A percentile compares a stretch with the other conserved stretches of the same genome.
These are phyloP conservation scores for Didymella keratinophila DNA, from an alignment of 2,329 filamentous ascomycete genomes.

Conservation along the genomic window DNA sequence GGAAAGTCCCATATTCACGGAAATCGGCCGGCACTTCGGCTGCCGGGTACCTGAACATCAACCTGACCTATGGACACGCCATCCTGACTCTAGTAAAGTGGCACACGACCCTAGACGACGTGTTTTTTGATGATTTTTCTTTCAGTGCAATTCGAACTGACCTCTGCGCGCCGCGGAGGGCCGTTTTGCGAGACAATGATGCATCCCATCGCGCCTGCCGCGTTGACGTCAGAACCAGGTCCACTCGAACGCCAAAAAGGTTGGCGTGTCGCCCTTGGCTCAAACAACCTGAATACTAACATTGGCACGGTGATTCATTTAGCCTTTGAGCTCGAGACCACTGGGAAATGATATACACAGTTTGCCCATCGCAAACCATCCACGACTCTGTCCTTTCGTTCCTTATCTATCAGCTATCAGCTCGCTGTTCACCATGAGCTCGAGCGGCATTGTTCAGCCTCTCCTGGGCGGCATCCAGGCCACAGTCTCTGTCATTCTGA, in stretches of 20 bases:
- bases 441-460: constrained; percentile 31
- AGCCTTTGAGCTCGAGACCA: background rate
- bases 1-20: constrained; percentile 13
- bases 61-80: constrained; percentile 13
- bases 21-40: constrained; percentile 11
- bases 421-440: constrained; percentile 9
- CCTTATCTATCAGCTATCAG: background rate
- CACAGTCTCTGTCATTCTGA: constrained; percentile 62
- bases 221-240: constrained; percentile 17
- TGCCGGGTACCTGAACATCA: constrained; percentile 16
- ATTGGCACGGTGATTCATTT: constrained; percentile 15
- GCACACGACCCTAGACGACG: constrained; percentile 6
- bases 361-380: background rate
- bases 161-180: background rate
- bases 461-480: constrained; percentile 65
- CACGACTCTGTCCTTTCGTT: background rate
- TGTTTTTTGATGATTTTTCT: background rate
- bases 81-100: constrained; percentile 15
- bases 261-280: constrained; percentile 17
- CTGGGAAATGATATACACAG: constrained; percentile 1
- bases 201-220: constrained; percentile 5
- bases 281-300: constrained; percentile 13
- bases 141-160: background rate
- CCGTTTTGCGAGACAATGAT: background rate
- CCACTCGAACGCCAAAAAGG: constrained; percentile 18